Evolutionary conservation across 148 eudicot species (phyloP).

Genomic region (Agrostemma githago): DNA sequence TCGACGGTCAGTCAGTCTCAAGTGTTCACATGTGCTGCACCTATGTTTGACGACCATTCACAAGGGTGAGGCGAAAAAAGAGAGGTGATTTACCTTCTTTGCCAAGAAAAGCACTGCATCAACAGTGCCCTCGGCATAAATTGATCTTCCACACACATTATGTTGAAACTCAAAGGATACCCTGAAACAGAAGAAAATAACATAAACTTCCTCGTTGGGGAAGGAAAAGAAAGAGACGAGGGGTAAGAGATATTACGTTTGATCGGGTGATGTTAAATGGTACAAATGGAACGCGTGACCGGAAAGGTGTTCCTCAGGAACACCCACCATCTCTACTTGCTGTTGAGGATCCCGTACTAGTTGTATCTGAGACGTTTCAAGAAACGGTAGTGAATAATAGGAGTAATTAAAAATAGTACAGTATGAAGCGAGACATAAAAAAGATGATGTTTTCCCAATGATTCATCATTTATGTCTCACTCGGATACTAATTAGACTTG

Average conservation of each 20-base stretch:
- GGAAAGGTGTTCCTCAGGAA: constrained; percentile 68
- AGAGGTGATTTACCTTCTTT: constrained; percentile 50
- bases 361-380: constrained; percentile 44
- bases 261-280: constrained; percentile 77
- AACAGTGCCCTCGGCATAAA: constrained; percentile 92
- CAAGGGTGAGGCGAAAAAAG: not conserved
- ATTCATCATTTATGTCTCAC: not conserved
- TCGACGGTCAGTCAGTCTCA: not conserved
- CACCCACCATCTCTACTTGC: constrained; percentile 89
- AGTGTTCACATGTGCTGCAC: not conserved
- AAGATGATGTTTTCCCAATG: not conserved
- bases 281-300: constrained; percentile 97
- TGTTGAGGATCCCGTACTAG: constrained; percentile 61
- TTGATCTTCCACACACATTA: constrained; percentile 94
- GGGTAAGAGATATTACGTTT: constrained; percentile 45
- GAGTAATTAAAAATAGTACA: not conserved
- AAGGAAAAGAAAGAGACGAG: not conserved
- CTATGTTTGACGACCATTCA: not conserved
- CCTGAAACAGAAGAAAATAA: constrained; percentile 32
- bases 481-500: not conserved
- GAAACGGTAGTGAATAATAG: not conserved
- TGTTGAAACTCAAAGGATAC: constrained; percentile 94
- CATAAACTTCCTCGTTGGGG: not conserved
- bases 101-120: constrained; percentile 86
- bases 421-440: not conserved